phyloP scores from a whole-genome alignment of 352 stramenopile genomes.

The Phytophthora fragariaefolia region DNA sequence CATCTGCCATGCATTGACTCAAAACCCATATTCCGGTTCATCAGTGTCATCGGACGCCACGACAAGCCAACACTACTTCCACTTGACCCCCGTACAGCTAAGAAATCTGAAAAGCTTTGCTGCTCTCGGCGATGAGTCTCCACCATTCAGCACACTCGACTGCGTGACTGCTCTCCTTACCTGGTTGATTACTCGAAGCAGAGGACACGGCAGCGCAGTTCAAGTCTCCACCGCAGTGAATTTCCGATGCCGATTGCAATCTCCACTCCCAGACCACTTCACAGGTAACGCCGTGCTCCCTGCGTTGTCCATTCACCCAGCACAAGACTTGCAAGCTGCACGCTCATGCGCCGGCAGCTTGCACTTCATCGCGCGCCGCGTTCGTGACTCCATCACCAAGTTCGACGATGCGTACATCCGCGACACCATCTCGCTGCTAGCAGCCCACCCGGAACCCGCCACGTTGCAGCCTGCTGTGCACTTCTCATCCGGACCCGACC shows the following conservation, averaged over 20 bases:
- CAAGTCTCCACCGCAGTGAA: conserved; percentile 19
- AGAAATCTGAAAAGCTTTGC: conserved; percentile 6
- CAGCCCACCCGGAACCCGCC: neutral
- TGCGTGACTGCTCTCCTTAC: conserved; percentile 13
- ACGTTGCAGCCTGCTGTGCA: neutral
- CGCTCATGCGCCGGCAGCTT: conserved; percentile 1
- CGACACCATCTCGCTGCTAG: conserved; percentile 15
- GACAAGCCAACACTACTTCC: conserved; percentile 8
- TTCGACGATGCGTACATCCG: conserved; percentile 19
- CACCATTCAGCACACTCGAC: conserved; percentile 20
- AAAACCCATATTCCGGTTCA: neutral
- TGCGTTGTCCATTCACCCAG: conserved; percentile 14
- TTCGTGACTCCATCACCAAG: conserved; percentile 12
- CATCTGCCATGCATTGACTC: conserved; percentile 2
- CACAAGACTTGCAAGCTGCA: neutral
- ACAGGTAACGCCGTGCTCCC: conserved; percentile 13
- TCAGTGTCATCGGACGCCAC: neutral
- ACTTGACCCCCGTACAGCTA: conserved; percentile 6
- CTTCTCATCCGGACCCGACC: conserved; percentile 12
- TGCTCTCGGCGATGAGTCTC: neutral
- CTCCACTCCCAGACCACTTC: conserved; percentile 3
- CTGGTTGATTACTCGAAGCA: conserved; percentile 14
- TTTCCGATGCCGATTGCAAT: conserved; percentile 8
- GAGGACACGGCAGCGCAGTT: conserved; percentile 6
- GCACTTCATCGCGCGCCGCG: neutral